Evolutionary conservation across 805 yeast genomes (phyloP).

Genomic region (Lachancea lanzarotensis): DNA sequence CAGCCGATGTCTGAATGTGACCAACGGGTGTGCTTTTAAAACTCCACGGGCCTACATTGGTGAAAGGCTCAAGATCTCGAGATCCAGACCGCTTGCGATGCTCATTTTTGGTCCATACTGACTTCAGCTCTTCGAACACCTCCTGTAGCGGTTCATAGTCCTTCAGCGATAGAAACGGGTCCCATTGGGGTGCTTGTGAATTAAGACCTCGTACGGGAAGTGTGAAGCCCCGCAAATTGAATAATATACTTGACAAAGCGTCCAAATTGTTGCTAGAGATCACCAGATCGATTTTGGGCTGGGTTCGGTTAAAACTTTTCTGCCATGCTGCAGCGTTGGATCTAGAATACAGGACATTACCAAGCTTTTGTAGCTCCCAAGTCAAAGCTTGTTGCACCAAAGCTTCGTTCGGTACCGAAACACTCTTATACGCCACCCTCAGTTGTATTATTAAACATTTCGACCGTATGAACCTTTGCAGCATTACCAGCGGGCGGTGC

Average conservation of each 20-base stretch:
- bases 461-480: constrained; percentile 7
- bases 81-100: constrained; percentile 5
- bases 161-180: constrained; percentile 2
- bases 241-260: constrained; percentile 11
- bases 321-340: constrained; percentile 11
- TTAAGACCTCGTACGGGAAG: not conserved
- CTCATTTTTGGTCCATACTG: constrained; percentile 8
- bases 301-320: constrained; percentile 8
- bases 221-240: constrained; percentile 15
- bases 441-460: constrained; percentile 15
- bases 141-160: constrained; percentile 4
- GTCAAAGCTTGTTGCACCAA: constrained; percentile 8
- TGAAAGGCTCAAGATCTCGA: constrained; percentile 3
- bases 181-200: not conserved
- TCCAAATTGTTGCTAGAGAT: constrained; percentile 9
- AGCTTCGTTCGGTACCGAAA: constrained; percentile 12
- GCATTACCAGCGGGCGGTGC: too few species aligned
- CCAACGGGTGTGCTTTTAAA: constrained; percentile 2
- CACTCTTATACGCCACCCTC: constrained; percentile 8
- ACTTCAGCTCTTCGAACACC: constrained; percentile 4
- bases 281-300: constrained; percentile 15
- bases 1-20: not conserved
- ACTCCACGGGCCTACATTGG: constrained; percentile 2
- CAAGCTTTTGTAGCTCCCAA: constrained; percentile 12
- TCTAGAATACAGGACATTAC: constrained; percentile 17